Base-by-base conservation (phyloP, 192 early-diverging fungal species). In the Mortierella claussenii region DNA sequence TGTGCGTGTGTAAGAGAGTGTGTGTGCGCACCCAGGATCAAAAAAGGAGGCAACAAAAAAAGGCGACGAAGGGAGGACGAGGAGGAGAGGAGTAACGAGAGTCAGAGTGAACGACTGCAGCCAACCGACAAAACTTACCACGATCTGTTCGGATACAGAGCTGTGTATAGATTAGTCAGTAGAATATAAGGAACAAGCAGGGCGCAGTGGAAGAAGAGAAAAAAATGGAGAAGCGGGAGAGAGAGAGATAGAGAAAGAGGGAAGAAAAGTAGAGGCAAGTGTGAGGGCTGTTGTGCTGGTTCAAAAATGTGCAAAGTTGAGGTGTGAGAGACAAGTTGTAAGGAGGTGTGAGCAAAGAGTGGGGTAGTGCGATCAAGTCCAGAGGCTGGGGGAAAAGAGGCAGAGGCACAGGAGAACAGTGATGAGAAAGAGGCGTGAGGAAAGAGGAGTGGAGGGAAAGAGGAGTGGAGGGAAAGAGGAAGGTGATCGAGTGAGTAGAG, bases 381-480 rank as follows among this genome's bases (percentile, higher is more conserved):
- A n/a, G n/a, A n/a, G n/a, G n/a, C n/a, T n/a, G n/a, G n/a, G n/a
- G n/a, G n/a, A n/a, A n/a, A n/a, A n/a, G n/a, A n/a, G n/a, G n/a
- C n/a, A n/a, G n/a, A n/a, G n/a, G n/a, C n/a, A n/a, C n/a, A n/a
- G n/a, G n/a, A n/a, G n/a, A n/a, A n/a, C n/a, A n/a, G n/a, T n/a
- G n/a, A n/a, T n/a, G n/a, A n/a, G n/a, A n/a, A n/a, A n/a, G n/a
- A n/a, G n/a, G n/a, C n/a, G n/a, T n/a, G n/a, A n/a, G 37, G 43
- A 45, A 55, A 65, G 52, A 50, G 30, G 45, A 49, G 24, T 4
- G 20, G 18, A 32, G 58, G 31, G 30, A 43, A 21, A 36, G 43
- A 31, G 18, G 43, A 12, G 28, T 7, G 4, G 30, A 37, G 34
- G 28, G 40, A 56, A 27, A 1, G 52, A 43, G 40, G 24, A 18